These are phyloP conservation scores for Plasmodium ovale DNA, from an alignment of 169 alveolate genomes.

Conservation along the genomic window DNA sequence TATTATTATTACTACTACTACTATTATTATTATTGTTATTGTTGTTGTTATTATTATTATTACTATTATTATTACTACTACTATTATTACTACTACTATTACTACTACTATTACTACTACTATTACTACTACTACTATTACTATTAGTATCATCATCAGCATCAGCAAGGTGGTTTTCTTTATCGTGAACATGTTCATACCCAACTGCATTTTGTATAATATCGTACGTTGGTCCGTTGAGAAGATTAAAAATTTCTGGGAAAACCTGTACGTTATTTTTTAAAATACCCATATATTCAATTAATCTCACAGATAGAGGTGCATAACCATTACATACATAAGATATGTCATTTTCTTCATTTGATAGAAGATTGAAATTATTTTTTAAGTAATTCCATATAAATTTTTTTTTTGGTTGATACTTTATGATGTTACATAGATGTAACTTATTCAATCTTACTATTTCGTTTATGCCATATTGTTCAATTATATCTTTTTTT, in stretches of 20 bases:
- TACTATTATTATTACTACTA: background rate
- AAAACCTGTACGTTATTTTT: conserved; percentile 59
- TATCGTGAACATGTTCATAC: conserved; percentile 1
- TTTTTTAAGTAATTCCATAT: conserved; percentile 79
- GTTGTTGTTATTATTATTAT: background rate
- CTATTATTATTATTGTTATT: background rate
- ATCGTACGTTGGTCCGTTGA: conserved; percentile 52
- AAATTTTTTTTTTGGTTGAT: conserved; percentile 43
- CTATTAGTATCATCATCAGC: background rate
- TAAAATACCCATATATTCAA: conserved; percentile 73
- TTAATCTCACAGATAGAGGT: conserved; percentile 80
- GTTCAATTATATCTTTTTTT: conserved; percentile 81
- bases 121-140: background rate
- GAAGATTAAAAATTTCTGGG: conserved; percentile 49
- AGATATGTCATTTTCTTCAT: conserved; percentile 80
- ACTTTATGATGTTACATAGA: conserved; percentile 39
- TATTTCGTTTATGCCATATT: conserved; percentile 81
- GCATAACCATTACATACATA: conserved; percentile 85
- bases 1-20: background rate
- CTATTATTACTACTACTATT: background rate
- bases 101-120: background rate
- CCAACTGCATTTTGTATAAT: conserved; percentile 67
- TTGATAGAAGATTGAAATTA: conserved; percentile 80
- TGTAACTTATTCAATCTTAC: conserved; percentile 70
- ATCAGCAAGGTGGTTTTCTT: background rate